These are phyloP conservation scores for Auriculariales sp. DNA, from an alignment of 768 basidiomycete species.

Conservation along the genomic window DNA sequence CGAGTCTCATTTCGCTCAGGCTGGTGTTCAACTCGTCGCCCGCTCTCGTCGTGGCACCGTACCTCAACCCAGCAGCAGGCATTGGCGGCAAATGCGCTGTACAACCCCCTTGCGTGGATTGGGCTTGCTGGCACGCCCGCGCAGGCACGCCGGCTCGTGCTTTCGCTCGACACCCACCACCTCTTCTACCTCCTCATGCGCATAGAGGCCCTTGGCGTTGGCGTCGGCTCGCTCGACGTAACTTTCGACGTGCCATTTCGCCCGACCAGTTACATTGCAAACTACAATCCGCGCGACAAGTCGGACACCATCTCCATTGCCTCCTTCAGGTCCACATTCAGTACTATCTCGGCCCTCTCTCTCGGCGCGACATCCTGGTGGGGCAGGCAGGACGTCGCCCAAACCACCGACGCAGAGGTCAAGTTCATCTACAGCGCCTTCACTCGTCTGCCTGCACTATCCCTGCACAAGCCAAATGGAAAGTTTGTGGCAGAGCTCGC, in stretches of 20 bases:
- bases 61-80: constrained; percentile 14
- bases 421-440: constrained; percentile 82
- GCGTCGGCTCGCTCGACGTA: constrained; percentile 70
- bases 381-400: constrained; percentile 35
- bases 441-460: constrained; percentile 75
- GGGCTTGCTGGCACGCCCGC: constrained; percentile 17
- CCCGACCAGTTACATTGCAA: constrained; percentile 55
- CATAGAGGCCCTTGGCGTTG: constrained; percentile 64
- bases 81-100: constrained; percentile 7
- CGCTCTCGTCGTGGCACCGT: constrained; percentile 27
- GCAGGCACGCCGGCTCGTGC: constrained; percentile 32
- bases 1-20: constrained; percentile 58
- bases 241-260: constrained; percentile 48
- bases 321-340: constrained; percentile 64
- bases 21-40: constrained; percentile 33
- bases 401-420: constrained; percentile 67
- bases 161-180: constrained; percentile 64
- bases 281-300: constrained; percentile 28
- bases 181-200: constrained; percentile 83
- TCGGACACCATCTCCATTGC: constrained; percentile 62
- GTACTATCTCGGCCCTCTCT: constrained; percentile 61
- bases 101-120: constrained; percentile 7
- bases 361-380: constrained; percentile 66
- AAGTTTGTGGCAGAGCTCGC: constrained; percentile 55
- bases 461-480: constrained; percentile 42